Evolutionary conservation across 345 rosid species (phyloP), one percentile per base, ranked within the genome.

Genomic region (Corchorus olitorius): DNA sequence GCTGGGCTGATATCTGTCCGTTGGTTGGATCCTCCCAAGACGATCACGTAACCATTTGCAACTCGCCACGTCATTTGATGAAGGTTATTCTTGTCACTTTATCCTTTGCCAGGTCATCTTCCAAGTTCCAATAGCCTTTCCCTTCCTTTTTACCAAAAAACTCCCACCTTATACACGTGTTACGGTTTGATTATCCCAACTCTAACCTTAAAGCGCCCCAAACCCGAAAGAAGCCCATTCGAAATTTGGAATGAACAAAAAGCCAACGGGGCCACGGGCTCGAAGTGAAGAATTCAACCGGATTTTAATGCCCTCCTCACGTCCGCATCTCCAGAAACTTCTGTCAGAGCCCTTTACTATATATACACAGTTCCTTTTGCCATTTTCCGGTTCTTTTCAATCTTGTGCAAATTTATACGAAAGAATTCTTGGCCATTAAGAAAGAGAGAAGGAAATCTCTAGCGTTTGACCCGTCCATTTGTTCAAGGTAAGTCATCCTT

Each of bases 291-390:
- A 35, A 82, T 83, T 73, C 8, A 54, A 78, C 59, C 9, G 69
- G 75, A 82, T 73, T 88, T 72, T 22, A 76, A 58, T 46, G 10
- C 6, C 16, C 22, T 33, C 67, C 43, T 83, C 71, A 73, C 82
- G 84, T 86, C 92, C 92, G 88, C 64, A 2, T 65, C 81, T 89
- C 92, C 76, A 82, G 93, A 92, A 90, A 73, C 90, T 89, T 92
- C 94, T 72, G 33, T 75, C 17, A 46, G 5, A 9, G 41, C 58
- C 35, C 43, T 3, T 62, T 53, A 4, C n/a, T 48, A 50, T 78
- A 71, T 78, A 80, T 41, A 0, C 4, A 14, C 3, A 20, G 16
- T 22, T 2, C 34, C 5, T 3, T 34, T 52, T 0, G 0, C 37
- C 22, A 2, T 19, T 0, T 0, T 0, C 0, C 2, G n/a, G 4